A percentile compares a stretch with the other conserved stretches of the same genome.
Conservation (phyloP, 345 rosid species). For the Euphorbia pulcherrima region DNA sequence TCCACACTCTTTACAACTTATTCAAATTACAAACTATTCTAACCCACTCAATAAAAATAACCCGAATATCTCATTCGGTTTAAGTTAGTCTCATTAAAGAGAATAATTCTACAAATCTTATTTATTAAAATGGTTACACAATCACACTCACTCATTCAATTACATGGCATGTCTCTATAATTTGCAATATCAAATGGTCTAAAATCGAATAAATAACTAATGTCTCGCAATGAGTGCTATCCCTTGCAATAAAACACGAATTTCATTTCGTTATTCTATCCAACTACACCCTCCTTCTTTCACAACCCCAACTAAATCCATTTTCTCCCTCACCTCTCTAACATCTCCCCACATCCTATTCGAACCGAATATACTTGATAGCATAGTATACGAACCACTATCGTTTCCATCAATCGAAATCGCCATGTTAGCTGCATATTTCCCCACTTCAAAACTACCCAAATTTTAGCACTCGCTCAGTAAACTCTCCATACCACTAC, state of each 20-base stretch:
- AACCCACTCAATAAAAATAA: too few species aligned
- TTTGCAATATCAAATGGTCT: constrained; percentile 45
- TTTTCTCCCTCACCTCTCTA: constrained; percentile 54
- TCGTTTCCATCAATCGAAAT: constrained; percentile 52
- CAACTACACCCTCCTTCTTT: constrained; percentile 79
- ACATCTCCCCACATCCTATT: constrained; percentile 71
- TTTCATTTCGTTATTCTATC: constrained; percentile 45
- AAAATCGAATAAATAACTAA: constrained; percentile 38
- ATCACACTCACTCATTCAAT: constrained; percentile 21
- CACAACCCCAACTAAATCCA: constrained; percentile 53
- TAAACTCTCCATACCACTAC: constrained; percentile 69
- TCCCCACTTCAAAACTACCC: constrained; percentile 53
- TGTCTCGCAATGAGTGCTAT: constrained; percentile 36
- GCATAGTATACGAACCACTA: constrained; percentile 60
- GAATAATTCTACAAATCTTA: too few species aligned
- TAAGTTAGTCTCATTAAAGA: too few species aligned
- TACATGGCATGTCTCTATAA: constrained; percentile 32
- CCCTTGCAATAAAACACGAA: constrained; percentile 57
- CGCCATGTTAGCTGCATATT: constrained; percentile 66
- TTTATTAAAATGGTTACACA: not conserved
- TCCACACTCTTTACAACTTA: too few species aligned
- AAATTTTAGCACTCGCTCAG: constrained; percentile 50
- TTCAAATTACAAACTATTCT: too few species aligned
- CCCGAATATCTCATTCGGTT: too few species aligned
- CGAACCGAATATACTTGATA: constrained; percentile 58